phyloP scores from a whole-genome alignment of 2,329 filamentous ascomycete species.

The Bretziella fagacearum region DNA sequence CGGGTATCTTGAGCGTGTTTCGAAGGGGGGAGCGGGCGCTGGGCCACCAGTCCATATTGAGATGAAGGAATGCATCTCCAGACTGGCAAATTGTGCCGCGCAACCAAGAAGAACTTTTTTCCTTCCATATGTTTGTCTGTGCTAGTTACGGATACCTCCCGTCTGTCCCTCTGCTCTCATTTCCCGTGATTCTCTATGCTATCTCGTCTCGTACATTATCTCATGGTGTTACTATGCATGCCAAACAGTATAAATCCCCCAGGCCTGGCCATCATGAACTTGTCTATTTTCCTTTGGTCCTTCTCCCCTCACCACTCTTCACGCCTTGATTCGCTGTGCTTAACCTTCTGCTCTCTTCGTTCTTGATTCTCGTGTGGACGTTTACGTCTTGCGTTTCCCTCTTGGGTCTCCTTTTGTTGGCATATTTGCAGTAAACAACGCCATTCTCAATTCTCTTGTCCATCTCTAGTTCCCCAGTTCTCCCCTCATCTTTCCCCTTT shows the following conservation, averaged over 20 bases:
- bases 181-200: not conserved
- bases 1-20: slow-evolving; percentile 2
- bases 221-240: no score
- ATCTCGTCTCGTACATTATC: no score
- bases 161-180: not conserved
- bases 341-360: slow-evolving; percentile 6
- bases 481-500: not conserved
- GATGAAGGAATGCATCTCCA: not conserved
- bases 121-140: no score
- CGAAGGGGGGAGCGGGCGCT: not conserved
- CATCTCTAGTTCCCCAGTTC: not conserved
- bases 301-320: not conserved
- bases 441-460: not conserved
- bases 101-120: no score
- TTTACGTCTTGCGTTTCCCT: slow-evolving; percentile 13
- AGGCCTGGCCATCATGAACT: not conserved
- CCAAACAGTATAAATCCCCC: not conserved
- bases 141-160: no score
- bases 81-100: no score
- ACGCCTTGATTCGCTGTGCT: slow-evolving; percentile 4
- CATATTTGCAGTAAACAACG: not conserved
- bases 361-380: slow-evolving; percentile 9
- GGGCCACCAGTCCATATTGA: not conserved
- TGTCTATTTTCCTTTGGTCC: not conserved
- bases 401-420: slow-evolving; percentile 3